These are phyloP conservation scores for Citrus cavaleriei DNA, from an alignment of 345 rosid genomes.

Conservation along the genomic window DNA sequence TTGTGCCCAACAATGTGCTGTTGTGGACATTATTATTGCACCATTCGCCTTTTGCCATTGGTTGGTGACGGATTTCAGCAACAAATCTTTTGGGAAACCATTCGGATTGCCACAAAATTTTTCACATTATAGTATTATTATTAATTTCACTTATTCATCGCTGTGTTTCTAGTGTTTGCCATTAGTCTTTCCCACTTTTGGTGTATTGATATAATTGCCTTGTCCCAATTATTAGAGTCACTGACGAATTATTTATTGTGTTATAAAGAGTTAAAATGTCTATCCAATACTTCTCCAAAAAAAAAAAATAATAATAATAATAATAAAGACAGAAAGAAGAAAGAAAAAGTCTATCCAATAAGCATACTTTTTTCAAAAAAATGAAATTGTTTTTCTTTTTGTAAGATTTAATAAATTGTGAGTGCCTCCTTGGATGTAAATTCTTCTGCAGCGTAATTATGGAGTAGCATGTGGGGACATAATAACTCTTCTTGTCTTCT, in stretches of 20 bases:
- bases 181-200: not conserved
- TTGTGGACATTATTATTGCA: conserved; percentile 32
- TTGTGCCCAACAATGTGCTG: conserved; percentile 28
- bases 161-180: conserved; percentile 1
- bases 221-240: conserved; percentile 54
- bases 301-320: too few species aligned
- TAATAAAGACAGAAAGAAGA: too few species aligned
- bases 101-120: not conserved
- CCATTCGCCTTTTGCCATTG: conserved; percentile 17
- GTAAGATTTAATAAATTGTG: too few species aligned
- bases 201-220: conserved; percentile 30
- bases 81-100: conserved; percentile 13
- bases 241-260: conserved; percentile 29
- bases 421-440: not conserved
- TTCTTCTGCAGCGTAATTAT: not conserved
- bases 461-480: not conserved
- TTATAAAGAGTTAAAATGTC: not conserved
- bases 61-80: conserved; percentile 6
- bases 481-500: not conserved
- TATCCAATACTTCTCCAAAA: too few species aligned
- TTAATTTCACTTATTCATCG: not conserved
- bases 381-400: too few species aligned
- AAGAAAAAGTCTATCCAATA: too few species aligned
- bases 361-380: too few species aligned
- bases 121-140: not conserved